phyloP scores from a whole-genome alignment of 1,284 basidiomycete species.

The Trichosporon sp. region DNA sequence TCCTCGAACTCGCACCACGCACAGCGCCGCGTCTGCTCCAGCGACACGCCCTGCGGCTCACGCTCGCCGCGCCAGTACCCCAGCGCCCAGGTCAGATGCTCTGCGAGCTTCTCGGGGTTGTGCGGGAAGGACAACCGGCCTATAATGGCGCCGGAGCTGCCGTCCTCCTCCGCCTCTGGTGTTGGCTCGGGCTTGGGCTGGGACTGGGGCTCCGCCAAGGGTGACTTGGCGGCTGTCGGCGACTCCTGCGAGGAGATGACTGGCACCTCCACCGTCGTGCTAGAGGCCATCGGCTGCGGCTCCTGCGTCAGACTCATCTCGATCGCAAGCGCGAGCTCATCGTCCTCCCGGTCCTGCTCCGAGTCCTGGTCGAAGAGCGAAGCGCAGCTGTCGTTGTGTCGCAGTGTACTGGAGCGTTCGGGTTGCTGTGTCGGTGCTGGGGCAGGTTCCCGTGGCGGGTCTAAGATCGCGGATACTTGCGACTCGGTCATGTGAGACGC shows the following conservation, averaged over 20 bases:
- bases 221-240: not conserved
- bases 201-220: not conserved
- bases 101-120: constrained; percentile 58
- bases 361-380: constrained; percentile 9
- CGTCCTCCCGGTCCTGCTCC: constrained; percentile 37
- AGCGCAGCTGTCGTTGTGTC: not conserved
- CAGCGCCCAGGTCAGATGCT: constrained; percentile 58
- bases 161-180: constrained; percentile 8
- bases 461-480: not conserved
- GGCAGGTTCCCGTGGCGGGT: not conserved
- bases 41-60: constrained; percentile 62
- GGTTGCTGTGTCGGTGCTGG: not conserved
- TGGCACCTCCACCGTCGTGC: not conserved
- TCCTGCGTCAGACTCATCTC: constrained; percentile 35
- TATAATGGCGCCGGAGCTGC: constrained; percentile 55
- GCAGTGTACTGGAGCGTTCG: not conserved
- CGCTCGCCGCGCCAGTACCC: constrained; percentile 71
- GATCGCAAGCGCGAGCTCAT: constrained; percentile 50
- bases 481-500: not conserved
- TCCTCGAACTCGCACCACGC: constrained; percentile 74
- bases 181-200: constrained; percentile 9
- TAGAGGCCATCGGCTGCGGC: not conserved
- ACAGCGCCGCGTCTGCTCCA: constrained; percentile 62
- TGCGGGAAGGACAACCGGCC: constrained; percentile 63
- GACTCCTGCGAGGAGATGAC: not conserved